Conservation (phyloP, 2,329 filamentous ascomycete genomes). For the Calonectria henricotiae region DNA sequence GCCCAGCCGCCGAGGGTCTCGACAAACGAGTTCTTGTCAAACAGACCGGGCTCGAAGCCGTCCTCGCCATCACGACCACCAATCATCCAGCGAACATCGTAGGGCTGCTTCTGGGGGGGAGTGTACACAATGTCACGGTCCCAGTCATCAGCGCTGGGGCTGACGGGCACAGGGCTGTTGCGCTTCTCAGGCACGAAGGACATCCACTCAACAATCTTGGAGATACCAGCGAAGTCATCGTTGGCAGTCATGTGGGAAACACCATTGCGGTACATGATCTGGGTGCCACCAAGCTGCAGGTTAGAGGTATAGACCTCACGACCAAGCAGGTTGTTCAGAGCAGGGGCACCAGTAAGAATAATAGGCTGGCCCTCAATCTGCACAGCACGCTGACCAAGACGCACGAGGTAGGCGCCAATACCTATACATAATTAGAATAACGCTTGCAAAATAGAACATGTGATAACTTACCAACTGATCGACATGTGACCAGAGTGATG, state of each 20-base stretch:
- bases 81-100: slow-evolving; percentile 96
- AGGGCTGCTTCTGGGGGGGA: slow-evolving; percentile 85
- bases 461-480: slow-evolving; percentile 85
- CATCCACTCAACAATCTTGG: slow-evolving; percentile 98
- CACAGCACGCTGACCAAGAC: slow-evolving; percentile 97
- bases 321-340: slow-evolving; percentile 97
- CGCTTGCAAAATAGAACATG: background rate
- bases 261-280: slow-evolving; percentile 99
- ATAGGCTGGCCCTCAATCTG: slow-evolving; percentile 99
- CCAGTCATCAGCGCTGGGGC: slow-evolving; percentile 88
- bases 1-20: slow-evolving; percentile 98
- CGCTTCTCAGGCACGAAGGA: slow-evolving; percentile 98
- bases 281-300: slow-evolving; percentile 98
- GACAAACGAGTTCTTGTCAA: slow-evolving; percentile 97
- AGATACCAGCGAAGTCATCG: slow-evolving; percentile 97
- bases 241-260: slow-evolving; percentile 99
- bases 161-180: slow-evolving; percentile 92
- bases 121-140: slow-evolving; percentile 93
- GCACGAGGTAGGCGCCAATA: slow-evolving; percentile 99
- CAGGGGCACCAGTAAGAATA: slow-evolving; percentile 96
- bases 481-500: slow-evolving; percentile 95
- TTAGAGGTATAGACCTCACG: slow-evolving; percentile 99
- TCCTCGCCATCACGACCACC: slow-evolving; percentile 85
- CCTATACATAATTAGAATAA: slow-evolving; percentile 65
- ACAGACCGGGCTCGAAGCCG: slow-evolving; percentile 88